A percentile compares a stretch with the other conserved stretches of the same genome.
phyloP scores from a whole-genome alignment of 1,284 basidiomycete species.

The Pseudozyma thailandica region DNA sequence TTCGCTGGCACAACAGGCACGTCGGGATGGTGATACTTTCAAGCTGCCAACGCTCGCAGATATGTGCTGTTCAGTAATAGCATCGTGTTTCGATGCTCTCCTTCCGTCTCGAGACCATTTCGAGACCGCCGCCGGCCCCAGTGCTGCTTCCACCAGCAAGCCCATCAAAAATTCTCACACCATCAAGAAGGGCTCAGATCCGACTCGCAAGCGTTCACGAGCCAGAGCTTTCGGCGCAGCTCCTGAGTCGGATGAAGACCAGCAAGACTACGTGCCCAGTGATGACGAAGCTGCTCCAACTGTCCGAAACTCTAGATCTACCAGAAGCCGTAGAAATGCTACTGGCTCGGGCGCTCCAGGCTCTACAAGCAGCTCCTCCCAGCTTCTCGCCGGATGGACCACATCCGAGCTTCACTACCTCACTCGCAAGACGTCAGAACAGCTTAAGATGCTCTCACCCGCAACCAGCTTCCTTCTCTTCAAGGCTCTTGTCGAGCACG shows the following conservation, averaged over 20 bases:
- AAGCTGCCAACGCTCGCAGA: constrained; percentile 17
- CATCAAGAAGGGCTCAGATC: not conserved
- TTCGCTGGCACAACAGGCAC: constrained; percentile 19
- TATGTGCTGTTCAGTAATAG: constrained; percentile 26
- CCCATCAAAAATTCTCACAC: constrained; percentile 13
- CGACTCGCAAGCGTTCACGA: constrained; percentile 15
- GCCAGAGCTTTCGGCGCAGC: constrained; percentile 30
- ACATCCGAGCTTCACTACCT: constrained; percentile 40
- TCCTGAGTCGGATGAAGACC: constrained; percentile 32
- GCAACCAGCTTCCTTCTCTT: constrained; percentile 33
- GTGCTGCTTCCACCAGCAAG: not conserved
- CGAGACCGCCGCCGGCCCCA: constrained; percentile 13
- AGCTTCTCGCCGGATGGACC: constrained; percentile 29
- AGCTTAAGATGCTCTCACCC: constrained; percentile 33
- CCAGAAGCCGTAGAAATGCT: constrained; percentile 1
- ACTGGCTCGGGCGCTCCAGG: not conserved
- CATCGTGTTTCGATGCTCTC: constrained; percentile 29
- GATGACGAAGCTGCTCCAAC: constrained; percentile 8
- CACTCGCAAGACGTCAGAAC: constrained; percentile 29
- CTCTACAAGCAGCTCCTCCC: constrained; percentile 11
- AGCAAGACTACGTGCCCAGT: constrained; percentile 36
- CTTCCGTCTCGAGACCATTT: constrained; percentile 35
- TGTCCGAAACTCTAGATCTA: constrained; percentile 2
- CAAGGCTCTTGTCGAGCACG: constrained; percentile 17
- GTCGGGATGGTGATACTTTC: constrained; percentile 18